Evolutionary conservation across 2,329 filamentous ascomycete species (phyloP).

Genomic region (Aspergillus hortae): DNA sequence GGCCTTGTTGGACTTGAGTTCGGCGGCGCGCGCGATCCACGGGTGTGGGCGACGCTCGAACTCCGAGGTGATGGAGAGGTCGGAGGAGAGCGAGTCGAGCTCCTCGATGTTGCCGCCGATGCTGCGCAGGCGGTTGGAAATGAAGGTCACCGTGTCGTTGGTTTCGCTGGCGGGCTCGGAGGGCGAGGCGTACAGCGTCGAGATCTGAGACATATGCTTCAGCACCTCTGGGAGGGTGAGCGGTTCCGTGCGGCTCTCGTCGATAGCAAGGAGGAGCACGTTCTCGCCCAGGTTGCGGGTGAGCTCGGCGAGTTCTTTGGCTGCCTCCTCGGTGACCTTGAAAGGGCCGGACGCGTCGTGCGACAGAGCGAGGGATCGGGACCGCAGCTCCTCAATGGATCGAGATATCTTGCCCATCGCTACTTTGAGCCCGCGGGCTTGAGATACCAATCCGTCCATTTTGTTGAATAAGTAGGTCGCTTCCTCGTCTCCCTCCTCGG

Average conservation of each 20-base stretch:
- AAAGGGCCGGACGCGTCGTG: constrained; percentile 67
- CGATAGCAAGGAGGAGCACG: constrained; percentile 63
- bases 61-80: constrained; percentile 70
- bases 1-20: constrained; percentile 77
- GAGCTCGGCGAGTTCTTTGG: constrained; percentile 63
- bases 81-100: constrained; percentile 65
- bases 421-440: constrained; percentile 80
- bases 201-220: constrained; percentile 49
- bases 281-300: constrained; percentile 64
- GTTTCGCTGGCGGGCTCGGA: constrained; percentile 25
- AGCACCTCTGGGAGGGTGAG: constrained; percentile 66
- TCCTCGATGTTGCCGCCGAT: constrained; percentile 65
- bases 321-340: constrained; percentile 63
- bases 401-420: constrained; percentile 74
- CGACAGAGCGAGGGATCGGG: constrained; percentile 69
- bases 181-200: constrained; percentile 20
- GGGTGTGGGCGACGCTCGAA: constrained; percentile 74
- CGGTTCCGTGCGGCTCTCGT: constrained; percentile 67
- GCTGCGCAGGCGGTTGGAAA: constrained; percentile 63
- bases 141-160: constrained; percentile 64
- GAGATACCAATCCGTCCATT: constrained; percentile 67
- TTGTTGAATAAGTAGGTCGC: constrained; percentile 66
- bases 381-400: constrained; percentile 72
- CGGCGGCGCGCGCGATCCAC: constrained; percentile 78
- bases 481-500: constrained; percentile 65